A percentile compares a stretch with the other conserved stretches of the same genome.
phyloP scores from a whole-genome alignment of 2,329 filamentous ascomycete species.

The Talaromyces islandicus region DNA sequence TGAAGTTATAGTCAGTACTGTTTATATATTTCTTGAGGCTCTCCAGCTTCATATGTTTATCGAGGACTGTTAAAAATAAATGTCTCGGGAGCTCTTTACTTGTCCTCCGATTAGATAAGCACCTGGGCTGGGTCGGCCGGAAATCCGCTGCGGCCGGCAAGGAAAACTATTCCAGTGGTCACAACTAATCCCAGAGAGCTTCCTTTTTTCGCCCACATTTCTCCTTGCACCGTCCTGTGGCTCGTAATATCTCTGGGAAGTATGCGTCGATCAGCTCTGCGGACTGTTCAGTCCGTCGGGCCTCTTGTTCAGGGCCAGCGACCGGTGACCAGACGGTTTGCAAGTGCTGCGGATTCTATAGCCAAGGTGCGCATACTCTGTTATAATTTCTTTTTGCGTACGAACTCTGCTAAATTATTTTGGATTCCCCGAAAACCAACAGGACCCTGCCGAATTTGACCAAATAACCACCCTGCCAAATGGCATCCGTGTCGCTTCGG shows the following conservation, averaged over 20 bases:
- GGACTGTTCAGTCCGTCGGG: constrained; percentile 33
- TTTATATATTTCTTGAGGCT: not conserved
- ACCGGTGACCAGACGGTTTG: constrained; percentile 29
- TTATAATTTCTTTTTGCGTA: not conserved
- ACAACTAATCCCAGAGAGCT: not conserved
- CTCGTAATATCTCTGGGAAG: not conserved
- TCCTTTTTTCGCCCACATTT: not conserved
- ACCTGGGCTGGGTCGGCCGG: not conserved
- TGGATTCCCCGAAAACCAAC: not conserved
- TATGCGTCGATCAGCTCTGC: constrained; percentile 37
- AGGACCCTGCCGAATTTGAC: constrained; percentile 84
- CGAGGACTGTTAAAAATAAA: too few relatives aligned
- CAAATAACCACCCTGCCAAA: constrained; percentile 83
- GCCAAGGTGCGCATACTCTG: constrained; percentile 24
- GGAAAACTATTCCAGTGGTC: constrained; percentile 1
- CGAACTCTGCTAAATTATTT: not conserved
- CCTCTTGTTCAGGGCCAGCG: constrained; percentile 29
- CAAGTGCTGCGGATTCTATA: constrained; percentile 26
- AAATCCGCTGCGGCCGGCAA: not conserved
- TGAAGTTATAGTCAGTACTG: not conserved
- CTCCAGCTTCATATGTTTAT: not conserved
- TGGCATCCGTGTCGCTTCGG: constrained; percentile 88
- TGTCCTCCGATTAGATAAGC: constrained; percentile 1
- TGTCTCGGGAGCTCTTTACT: too few relatives aligned
- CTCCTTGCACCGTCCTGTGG: not conserved